These are phyloP conservation scores for Hypholoma sublateritium DNA, from an alignment of 768 basidiomycete genomes.

Conservation along the genomic window DNA sequence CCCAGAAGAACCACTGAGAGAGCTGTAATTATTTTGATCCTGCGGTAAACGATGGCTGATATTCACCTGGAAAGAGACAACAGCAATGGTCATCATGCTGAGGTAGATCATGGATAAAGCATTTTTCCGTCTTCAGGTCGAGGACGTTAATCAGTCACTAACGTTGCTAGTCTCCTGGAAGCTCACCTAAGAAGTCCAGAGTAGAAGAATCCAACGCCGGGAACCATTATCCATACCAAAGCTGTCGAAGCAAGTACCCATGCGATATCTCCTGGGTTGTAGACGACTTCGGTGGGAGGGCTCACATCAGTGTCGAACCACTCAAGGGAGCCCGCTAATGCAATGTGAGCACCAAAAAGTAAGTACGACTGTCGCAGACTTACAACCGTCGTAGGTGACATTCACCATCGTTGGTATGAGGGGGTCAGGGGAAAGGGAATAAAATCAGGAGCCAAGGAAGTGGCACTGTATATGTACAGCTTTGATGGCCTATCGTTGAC, in stretches of 20 bases:
- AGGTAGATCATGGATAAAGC: slow-evolving; percentile 89
- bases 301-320: slow-evolving; percentile 16
- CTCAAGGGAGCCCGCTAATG: slow-evolving; percentile 20
- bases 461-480: slow-evolving; percentile 3
- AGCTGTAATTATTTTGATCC: not conserved
- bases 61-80: slow-evolving; percentile 82
- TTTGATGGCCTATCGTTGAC: not conserved
- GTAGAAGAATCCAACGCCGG: slow-evolving; percentile 88
- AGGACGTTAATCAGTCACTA: not conserved
- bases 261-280: slow-evolving; percentile 51
- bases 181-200: slow-evolving; percentile 68
- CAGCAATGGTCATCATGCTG: slow-evolving; percentile 74
- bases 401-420: slow-evolving; percentile 27
- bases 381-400: slow-evolving; percentile 33
- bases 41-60: not conserved
- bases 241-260: slow-evolving; percentile 75
- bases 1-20: slow-evolving; percentile 95
- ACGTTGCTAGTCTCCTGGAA: not conserved
- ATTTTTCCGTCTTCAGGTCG: slow-evolving; percentile 71
- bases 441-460: not conserved
- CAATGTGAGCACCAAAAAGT: not conserved
- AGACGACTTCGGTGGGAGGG: slow-evolving; percentile 22
- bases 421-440: not conserved
- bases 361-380: slow-evolving; percentile 8
- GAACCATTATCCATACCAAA: slow-evolving; percentile 84